Base-by-base conservation (phyloP, 768 basidiomycete species). In the Sporobolomyces roseus region DNA sequence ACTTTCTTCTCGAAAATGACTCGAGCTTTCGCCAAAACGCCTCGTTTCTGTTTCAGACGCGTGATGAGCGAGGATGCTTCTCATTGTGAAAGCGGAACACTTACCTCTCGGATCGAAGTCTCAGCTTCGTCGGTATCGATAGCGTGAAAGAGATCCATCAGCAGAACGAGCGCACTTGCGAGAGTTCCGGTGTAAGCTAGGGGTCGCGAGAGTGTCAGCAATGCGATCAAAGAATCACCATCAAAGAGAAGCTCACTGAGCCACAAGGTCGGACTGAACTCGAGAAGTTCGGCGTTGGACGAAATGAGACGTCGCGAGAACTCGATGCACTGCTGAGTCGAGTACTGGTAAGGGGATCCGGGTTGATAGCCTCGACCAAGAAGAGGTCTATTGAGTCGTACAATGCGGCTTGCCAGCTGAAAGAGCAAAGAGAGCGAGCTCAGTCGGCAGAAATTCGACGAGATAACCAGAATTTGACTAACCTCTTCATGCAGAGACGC, bases 321-420 rank as follows among this genome's bases (percentile, higher is more conserved):
- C 0, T 53, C 35, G 43, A 75, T 49, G 50, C 74, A 75, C 33
- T 65, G 51, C 14, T 51, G 51, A 17, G 55, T 70, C 61, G 71
- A 72, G 50, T 60, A 52, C 0, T 43, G 36, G 58, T 59, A 75
- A 1, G 54, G 63, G 2, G 71, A 73, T 9, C 32, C 29, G 5
- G 41, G 36, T 8, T 43, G 27, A 66, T 73, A 75, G 2, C 74
- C 74, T 27, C 74, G 68, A 1, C 56, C 59, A 49, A 71, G 63
- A 27, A 70, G 49, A 1, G 74, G 74, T n/a, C 74, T 68, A 46
- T 75, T 66, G 2, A 75, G 64, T 16, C 74, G 74, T 12, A 72
- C 55, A 30, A 73, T 54, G n/a, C 74, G 71, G 17, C 71, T 61
- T 36, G 61, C 46, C n/a, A 72, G 27, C 61, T 71, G 63, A 41